phyloP scores from a whole-genome alignment of 805 yeast genomes.

The Scheffersomyces coipomensis region DNA sequence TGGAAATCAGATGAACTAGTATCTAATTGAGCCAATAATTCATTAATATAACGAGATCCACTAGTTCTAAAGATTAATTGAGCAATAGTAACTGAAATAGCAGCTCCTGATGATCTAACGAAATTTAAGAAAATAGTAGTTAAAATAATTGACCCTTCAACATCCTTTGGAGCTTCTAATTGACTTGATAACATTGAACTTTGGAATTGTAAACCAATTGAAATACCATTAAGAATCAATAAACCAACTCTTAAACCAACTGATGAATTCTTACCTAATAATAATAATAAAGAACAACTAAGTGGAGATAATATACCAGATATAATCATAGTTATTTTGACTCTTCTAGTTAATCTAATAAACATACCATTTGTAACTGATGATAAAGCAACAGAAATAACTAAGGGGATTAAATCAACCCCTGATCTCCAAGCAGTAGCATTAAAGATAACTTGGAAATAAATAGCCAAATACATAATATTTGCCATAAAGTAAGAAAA shows the following conservation, averaged over 20 bases:
- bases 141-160: constrained; percentile 35
- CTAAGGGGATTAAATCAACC: constrained; percentile 33
- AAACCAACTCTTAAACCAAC: constrained; percentile 27
- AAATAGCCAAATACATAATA: constrained; percentile 32
- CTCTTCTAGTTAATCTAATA: constrained; percentile 23
- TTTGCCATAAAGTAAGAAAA: constrained; percentile 40
- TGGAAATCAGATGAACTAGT: constrained; percentile 11
- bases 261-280: constrained; percentile 22
- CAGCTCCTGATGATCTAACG: constrained; percentile 29
- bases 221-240: constrained; percentile 30
- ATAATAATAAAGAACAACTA: constrained; percentile 32
- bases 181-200: constrained; percentile 35
- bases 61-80: constrained; percentile 28
- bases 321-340: constrained; percentile 31
- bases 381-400: constrained; percentile 30
- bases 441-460: constrained; percentile 37
- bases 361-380: constrained; percentile 31
- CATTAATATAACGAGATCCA: constrained; percentile 14
- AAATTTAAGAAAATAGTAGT: constrained; percentile 34
- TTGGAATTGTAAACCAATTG: constrained; percentile 38
- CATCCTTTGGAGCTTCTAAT: constrained; percentile 31
- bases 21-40: constrained; percentile 6
- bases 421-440: constrained; percentile 37
- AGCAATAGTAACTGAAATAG: constrained; percentile 28
- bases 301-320: constrained; percentile 29